These are phyloP conservation scores for Hypoxylon sp. DNA, from an alignment of 2,329 filamentous ascomycete genomes.

Conservation along the genomic window DNA sequence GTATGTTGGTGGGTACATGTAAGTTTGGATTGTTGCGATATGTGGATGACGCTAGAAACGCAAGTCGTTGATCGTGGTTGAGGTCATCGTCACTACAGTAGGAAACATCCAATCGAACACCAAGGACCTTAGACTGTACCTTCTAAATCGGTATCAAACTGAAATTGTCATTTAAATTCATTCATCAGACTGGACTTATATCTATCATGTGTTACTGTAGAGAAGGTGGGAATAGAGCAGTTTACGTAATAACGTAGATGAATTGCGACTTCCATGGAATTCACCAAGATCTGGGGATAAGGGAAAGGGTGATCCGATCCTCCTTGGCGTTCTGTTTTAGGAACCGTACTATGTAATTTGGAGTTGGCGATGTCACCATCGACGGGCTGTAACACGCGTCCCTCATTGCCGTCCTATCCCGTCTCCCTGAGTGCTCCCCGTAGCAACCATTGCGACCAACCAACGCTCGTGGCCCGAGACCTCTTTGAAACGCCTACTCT, in stretches of 20 bases:
- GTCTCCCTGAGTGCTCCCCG: slow-evolving; percentile 17
- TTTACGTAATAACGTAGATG: neutral
- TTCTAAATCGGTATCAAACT: slow-evolving; percentile 3
- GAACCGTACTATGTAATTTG: slow-evolving; percentile 20
- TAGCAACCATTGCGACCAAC: slow-evolving; percentile 20
- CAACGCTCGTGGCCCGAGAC: slow-evolving; percentile 23
- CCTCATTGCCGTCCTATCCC: neutral
- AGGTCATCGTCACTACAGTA: neutral
- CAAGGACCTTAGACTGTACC: neutral
- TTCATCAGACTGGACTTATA: neutral
- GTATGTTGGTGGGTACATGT: neutral
- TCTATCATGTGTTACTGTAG: no score
- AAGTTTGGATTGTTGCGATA: neutral
- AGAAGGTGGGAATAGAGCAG: slow-evolving; percentile 2
- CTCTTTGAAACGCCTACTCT: slow-evolving; percentile 42
- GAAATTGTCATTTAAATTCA: neutral
- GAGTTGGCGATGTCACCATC: slow-evolving; percentile 9
- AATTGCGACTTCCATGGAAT: slow-evolving; percentile 4
- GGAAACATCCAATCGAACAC: neutral
- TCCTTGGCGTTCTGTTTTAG: slow-evolving; percentile 26
- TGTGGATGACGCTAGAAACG: neutral
- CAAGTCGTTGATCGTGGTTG: neutral
- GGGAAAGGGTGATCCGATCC: slow-evolving; percentile 25
- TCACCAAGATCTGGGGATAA: slow-evolving; percentile 26
- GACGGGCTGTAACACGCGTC: slow-evolving; percentile 18